phyloP scores from a whole-genome alignment of 192 early-diverging fungal species.

The Coemansia reversa region DNA sequence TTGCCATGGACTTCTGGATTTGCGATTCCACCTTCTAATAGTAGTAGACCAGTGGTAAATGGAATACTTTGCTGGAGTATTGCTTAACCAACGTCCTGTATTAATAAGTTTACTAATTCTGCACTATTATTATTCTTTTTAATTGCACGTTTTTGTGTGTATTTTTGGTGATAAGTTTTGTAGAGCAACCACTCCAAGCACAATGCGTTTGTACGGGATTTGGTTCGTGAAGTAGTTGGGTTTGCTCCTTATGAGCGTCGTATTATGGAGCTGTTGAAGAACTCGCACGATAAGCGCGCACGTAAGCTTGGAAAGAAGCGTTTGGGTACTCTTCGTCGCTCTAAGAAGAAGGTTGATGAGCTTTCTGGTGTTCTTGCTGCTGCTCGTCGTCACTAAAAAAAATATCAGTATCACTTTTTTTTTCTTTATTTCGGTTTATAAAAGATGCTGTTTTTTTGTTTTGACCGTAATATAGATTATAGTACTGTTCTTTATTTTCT shows the following conservation, averaged over 20 bases:
- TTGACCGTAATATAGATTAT: no score
- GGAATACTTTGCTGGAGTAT: no score
- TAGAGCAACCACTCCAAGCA: constrained; percentile 71
- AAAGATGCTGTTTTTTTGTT: constrained; percentile 3
- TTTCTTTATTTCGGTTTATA: not conserved
- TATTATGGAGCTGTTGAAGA: constrained; percentile 99
- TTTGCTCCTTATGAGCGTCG: constrained; percentile 98
- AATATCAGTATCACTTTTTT: not conserved
- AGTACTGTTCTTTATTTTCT: no score
- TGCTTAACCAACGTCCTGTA: no score
- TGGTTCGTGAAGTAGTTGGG: constrained; percentile 96
- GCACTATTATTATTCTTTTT: not conserved
- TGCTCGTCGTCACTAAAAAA: constrained; percentile 70
- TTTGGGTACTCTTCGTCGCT: constrained; percentile 92
- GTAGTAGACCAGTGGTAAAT: no score
- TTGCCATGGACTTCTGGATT: no score
- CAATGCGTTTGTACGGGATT: constrained; percentile 85
- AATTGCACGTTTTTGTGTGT: no score
- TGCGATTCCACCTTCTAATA: no score
- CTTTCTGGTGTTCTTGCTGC: constrained; percentile 89
- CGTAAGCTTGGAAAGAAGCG: constrained; percentile 98
- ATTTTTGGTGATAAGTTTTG: no score
- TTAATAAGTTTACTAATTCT: no score
- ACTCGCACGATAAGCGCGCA: constrained; percentile 99
- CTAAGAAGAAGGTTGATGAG: constrained; percentile 99